Evolutionary conservation across 2,329 filamentous ascomycete species (phyloP).

Genomic region (Nectriaceae sp.): DNA sequence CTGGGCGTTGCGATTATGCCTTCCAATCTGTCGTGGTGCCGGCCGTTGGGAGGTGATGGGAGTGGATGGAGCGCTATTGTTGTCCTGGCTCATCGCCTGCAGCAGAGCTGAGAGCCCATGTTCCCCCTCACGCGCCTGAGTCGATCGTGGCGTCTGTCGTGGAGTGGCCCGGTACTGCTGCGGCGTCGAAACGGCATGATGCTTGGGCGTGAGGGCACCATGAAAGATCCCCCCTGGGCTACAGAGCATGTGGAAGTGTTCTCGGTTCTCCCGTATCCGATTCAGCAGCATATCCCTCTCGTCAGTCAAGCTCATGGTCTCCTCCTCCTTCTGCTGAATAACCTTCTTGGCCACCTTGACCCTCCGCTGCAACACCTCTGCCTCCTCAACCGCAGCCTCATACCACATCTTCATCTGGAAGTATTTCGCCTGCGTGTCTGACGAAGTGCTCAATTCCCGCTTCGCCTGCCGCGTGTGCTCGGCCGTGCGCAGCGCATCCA

Average conservation of each 20-base stretch:
- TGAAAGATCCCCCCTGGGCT: constrained; percentile 72
- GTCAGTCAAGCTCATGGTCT: constrained; percentile 69
- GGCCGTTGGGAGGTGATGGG: constrained; percentile 53
- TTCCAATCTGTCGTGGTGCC: constrained; percentile 51
- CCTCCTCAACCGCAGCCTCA: constrained; percentile 67
- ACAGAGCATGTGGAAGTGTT: constrained; percentile 79
- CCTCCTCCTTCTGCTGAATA: constrained; percentile 76
- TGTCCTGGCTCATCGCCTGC: constrained; percentile 74
- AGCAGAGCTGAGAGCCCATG: constrained; percentile 78
- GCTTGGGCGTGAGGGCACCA: constrained; percentile 60
- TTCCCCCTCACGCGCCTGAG: constrained; percentile 51
- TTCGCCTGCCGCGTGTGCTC: constrained; percentile 68
- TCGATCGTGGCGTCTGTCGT: constrained; percentile 51
- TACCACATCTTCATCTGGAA: constrained; percentile 66
- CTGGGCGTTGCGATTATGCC: constrained; percentile 75
- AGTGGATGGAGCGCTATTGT: constrained; percentile 73
- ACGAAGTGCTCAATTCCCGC: constrained; percentile 52
- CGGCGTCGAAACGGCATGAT: constrained; percentile 44
- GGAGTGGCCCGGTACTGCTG: constrained; percentile 49
- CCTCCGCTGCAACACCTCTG: constrained; percentile 62
- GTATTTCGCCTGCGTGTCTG: constrained; percentile 56
- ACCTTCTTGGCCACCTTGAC: constrained; percentile 75
- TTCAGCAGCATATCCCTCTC: constrained; percentile 77
- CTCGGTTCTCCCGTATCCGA: constrained; percentile 85
- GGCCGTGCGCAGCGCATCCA: constrained; percentile 77